phyloP scores from a whole-genome alignment of 257 asterid genomes.

The Solanum okadae region DNA sequence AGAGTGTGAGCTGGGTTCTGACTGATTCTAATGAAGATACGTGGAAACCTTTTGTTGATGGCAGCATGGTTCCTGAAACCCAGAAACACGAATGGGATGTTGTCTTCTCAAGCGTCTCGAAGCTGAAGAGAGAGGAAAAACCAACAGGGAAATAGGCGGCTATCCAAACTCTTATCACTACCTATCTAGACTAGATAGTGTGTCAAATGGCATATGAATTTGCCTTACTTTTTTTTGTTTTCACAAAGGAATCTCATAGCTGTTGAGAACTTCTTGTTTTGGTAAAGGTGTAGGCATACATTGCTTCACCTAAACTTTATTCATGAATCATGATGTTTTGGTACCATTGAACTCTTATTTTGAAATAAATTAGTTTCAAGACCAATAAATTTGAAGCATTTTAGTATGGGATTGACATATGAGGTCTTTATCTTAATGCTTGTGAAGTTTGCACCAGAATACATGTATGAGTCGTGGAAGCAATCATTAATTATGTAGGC shows the following conservation, averaged over 20 bases:
- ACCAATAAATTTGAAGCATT: neutral
- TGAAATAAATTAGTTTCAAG: neutral
- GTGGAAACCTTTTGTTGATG: slow-evolving; percentile 1
- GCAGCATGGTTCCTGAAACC: neutral
- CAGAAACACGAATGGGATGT: slow-evolving; percentile 5
- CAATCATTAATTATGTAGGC: neutral
- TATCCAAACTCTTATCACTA: neutral
- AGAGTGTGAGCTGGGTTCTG: slow-evolving; percentile 4
- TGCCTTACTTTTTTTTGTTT: neutral
- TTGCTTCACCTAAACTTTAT: neutral
- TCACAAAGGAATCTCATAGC: neutral
- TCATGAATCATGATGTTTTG: neutral
- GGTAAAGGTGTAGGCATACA: neutral
- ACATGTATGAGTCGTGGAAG: neutral
- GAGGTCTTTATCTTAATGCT: neutral
- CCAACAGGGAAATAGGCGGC: neutral
- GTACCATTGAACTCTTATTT: neutral
- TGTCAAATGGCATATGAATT: neutral
- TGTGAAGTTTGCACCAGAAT: neutral
- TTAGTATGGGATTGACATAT: neutral
- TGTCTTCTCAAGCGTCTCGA: slow-evolving; percentile 5
- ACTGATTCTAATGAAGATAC: slow-evolving; percentile 1
- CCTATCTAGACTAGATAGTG: neutral
- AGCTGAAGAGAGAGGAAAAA: neutral
- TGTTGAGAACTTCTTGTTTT: neutral